Evolutionary conservation across 164 flowering plant genomes (phyloP), one percentile per base, ranked within the genome.

Genomic region (Vitis riparia): DNA sequence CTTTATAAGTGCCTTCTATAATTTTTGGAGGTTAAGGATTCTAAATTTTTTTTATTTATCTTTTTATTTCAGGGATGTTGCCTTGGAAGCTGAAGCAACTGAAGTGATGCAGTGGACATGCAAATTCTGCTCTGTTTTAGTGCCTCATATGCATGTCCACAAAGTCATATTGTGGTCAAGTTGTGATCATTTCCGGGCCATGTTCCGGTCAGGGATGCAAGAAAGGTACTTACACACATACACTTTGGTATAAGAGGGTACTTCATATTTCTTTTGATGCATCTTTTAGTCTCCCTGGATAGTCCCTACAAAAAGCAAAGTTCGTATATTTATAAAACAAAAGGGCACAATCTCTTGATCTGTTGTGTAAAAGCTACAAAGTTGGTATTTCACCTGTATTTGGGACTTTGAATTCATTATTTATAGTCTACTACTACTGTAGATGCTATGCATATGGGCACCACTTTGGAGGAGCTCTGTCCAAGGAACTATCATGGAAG

Each of bases 151-250:
- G 66, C 98, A 94, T 81, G 87, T 73, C 66, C 97, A 94, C 81
- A 83, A 80, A 79, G 82, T 88, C 57, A 76, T 94, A 44, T 66
- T 92, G 76, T 82, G 79, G 72, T 78, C 89, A 59, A 79, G 90
- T 73, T 88, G 86, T 79, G 91, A 83, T 71, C 87, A 90, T 79
- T 59, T 94, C 58, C 81, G 78, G 37, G 97, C 94, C 23, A 30
- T 94, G 81, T 86, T 89, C 64, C 85, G 74, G 68, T 94, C 97
- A 30, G 98, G 97, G 66, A 94, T 94, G 98, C 90, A 82, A 56
- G 98, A 94, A 71, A 94, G 97, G 98, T 94, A 65, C 29, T 29
- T 56, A 10, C 70, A 48, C 15, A 51, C 12, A 19, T n/a, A 9
- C 10, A 17, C 52, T 3, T 17, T 49, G 8, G 53, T 32, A 32